These are phyloP conservation scores for Colletotrichum graminicola DNA, from an alignment of 2,329 filamentous ascomycete genomes.

Conservation along the genomic window DNA sequence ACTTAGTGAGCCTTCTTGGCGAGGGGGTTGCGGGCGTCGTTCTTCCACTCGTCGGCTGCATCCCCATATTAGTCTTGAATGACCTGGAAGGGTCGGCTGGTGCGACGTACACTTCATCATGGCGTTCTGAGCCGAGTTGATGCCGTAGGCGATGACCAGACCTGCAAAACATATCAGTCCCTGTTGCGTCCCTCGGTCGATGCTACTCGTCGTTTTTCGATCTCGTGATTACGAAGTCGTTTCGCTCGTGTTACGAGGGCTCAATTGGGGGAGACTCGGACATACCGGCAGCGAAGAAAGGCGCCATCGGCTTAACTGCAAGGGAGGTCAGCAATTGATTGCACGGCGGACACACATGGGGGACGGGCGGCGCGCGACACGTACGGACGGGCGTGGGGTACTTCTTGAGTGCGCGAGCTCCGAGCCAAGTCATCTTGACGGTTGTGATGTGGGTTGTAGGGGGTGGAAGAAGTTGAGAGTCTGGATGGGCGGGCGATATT, in stretches of 20 bases:
- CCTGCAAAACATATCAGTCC: constrained; percentile 62
- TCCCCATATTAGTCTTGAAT: constrained; percentile 46
- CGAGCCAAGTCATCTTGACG: constrained; percentile 80
- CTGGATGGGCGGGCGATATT: constrained; percentile 50
- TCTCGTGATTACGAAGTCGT: neutral
- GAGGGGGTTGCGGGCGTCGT: constrained; percentile 91
- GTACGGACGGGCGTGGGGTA: constrained; percentile 83
- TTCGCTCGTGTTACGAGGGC: neutral
- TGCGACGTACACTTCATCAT: constrained; percentile 78
- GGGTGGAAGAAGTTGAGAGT: constrained; percentile 49
- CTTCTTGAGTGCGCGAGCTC: constrained; percentile 77
- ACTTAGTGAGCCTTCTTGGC: constrained; percentile 63
- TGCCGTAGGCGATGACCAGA: constrained; percentile 87
- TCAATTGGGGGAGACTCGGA: constrained; percentile 45
- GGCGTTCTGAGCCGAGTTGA: constrained; percentile 84
- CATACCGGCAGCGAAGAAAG: constrained; percentile 96
- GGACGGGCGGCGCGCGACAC: constrained; percentile 58
- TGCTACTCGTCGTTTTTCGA: neutral
- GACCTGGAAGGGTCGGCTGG: constrained; percentile 21
- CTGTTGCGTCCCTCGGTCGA: constrained; percentile 3
- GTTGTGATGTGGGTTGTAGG: constrained; percentile 54
- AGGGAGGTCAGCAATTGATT: constrained; percentile 40
- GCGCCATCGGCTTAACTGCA: constrained; percentile 88
- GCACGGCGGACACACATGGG: constrained; percentile 27
- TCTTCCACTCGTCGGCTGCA: constrained; percentile 93